Percentiles rank a stretch among this genome's conserved stretches.
Conservation (phyloP, 2,329 filamentous ascomycete genomes). For the Samsoniella hepiali region DNA sequence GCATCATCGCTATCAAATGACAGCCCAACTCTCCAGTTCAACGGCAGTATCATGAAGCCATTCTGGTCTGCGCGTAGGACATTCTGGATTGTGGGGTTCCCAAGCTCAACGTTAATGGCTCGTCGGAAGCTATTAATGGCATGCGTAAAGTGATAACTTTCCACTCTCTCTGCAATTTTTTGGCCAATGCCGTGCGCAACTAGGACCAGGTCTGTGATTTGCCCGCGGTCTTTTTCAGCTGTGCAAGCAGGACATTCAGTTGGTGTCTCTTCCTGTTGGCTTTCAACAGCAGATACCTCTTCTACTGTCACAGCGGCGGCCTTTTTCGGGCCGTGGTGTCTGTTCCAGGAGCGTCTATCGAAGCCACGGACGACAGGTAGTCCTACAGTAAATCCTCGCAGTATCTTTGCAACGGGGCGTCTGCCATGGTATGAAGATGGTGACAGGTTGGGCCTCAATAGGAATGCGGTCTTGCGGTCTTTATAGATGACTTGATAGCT, state of each 20-base stretch:
- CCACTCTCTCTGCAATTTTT: conserved; percentile 89
- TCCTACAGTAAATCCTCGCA: conserved; percentile 78
- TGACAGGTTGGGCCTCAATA: conserved; percentile 79
- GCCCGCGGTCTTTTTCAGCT: conserved; percentile 59
- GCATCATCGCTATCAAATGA: conserved; percentile 78
- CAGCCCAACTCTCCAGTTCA: conserved; percentile 90
- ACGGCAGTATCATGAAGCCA: conserved; percentile 86
- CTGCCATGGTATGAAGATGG: conserved; percentile 84
- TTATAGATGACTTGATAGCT: conserved; percentile 86
- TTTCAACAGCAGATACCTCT: conserved; percentile 26
- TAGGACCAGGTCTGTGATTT: conserved; percentile 82
- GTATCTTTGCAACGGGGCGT: conserved; percentile 76
- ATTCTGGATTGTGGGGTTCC: conserved; percentile 68
- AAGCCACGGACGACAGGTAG: conserved; percentile 89
- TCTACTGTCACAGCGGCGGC: conserved; percentile 29
- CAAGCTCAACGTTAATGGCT: conserved; percentile 80
- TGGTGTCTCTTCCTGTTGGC: conserved; percentile 28
- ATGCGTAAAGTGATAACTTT: conserved; percentile 96
- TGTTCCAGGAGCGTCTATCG: conserved; percentile 72
- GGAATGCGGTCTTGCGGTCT: conserved; percentile 70
- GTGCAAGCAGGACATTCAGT: conserved; percentile 55
- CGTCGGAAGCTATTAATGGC: conserved; percentile 88
- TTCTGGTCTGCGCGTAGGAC: conserved; percentile 75
- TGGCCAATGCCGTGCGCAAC: conserved; percentile 96
- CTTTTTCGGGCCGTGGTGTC: conserved; percentile 55